Evolutionary conservation across 1,284 basidiomycete species (phyloP), one percentile per base, ranked within the genome.

Genomic region (Termitomyces sp.): DNA sequence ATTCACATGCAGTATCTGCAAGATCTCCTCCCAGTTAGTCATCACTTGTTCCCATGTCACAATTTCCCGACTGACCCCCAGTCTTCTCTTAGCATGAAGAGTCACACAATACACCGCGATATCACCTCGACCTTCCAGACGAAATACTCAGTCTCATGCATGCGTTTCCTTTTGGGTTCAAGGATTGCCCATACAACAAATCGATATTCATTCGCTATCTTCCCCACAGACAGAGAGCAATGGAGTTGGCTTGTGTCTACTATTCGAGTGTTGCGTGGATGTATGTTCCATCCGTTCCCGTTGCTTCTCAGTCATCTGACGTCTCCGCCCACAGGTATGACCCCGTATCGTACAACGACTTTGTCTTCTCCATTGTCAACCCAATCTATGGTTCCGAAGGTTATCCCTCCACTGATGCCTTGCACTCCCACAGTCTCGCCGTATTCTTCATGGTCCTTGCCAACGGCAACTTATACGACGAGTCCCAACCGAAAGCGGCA

Each of bases 361-460:
- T 80, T 56, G 61, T 72, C 39, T 54, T 50, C 9, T 66, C 64
- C 17, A 68, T 79, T 34, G 39, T 79, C 26, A 62, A 71, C n/a
- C 70, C 70, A 4, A 69, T 81, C 10, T 80, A 80, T 58, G 65
- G 65, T 17, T 54, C 61, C n/a, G 51, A 64, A 7, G 68, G 64
- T 3, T 61, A 64, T 40, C 58, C 65, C 12, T 66, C 64, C 42
- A 60, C 75, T n/a, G 67, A 74, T 19, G 52, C 45, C 7, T 53
- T 80, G 10, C 76, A 78, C 52, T 68, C 78, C 1, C 80, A 82
- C 58, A 65, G 69, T 28, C 68, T 82, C 10, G 68, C 80, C 8
- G 68, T 79, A 21, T 78, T 82, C 61, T 81, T 81, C 60, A 71
- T 76, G 45, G 55, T 78, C 15, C 60, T 82, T 5, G 77, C 77